Conservation (phyloP, 306 rosid genomes). For the Chamaecrista fasciculata region DNA sequence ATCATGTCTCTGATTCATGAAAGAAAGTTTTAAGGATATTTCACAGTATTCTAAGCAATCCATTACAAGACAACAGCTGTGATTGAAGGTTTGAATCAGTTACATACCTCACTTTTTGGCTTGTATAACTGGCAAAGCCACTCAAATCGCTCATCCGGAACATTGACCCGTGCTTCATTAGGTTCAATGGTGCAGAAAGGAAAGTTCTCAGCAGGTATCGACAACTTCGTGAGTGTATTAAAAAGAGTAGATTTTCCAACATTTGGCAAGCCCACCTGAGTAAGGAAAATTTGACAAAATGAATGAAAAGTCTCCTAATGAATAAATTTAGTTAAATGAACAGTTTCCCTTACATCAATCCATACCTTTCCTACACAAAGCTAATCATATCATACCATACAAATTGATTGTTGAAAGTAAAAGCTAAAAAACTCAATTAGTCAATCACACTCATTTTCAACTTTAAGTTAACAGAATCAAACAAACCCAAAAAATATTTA, state of each 20-base stretch:
- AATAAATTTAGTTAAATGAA: slow-evolving; percentile 1
- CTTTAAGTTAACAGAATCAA: not conserved
- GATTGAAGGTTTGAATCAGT: not conserved
- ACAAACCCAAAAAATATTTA: not conserved
- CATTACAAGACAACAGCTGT: not conserved
- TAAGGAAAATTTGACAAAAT: slow-evolving; percentile 23
- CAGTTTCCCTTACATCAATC: not conserved
- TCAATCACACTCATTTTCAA: not conserved
- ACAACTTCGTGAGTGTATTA: slow-evolving; percentile 85
- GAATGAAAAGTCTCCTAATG: not conserved
- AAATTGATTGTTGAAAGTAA: not conserved
- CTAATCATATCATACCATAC: not conserved
- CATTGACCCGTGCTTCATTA: slow-evolving; percentile 89
- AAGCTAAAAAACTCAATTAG: not conserved
- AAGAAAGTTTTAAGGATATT: not conserved
- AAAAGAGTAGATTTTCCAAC: slow-evolving; percentile 98
- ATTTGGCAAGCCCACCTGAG: slow-evolving; percentile 97
- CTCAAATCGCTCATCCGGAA: slow-evolving; percentile 94
- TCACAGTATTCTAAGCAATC: not conserved
- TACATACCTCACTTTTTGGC: slow-evolving; percentile 91
- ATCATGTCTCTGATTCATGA: not conserved
- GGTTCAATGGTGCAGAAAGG: slow-evolving; percentile 99
- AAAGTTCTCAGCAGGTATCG: slow-evolving; percentile 97
- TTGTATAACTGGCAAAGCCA: slow-evolving; percentile 90
- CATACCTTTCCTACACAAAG: not conserved